Evolutionary conservation across 2,329 filamentous ascomycete species (phyloP).

Genomic region (Boeremia lycopersici): DNA sequence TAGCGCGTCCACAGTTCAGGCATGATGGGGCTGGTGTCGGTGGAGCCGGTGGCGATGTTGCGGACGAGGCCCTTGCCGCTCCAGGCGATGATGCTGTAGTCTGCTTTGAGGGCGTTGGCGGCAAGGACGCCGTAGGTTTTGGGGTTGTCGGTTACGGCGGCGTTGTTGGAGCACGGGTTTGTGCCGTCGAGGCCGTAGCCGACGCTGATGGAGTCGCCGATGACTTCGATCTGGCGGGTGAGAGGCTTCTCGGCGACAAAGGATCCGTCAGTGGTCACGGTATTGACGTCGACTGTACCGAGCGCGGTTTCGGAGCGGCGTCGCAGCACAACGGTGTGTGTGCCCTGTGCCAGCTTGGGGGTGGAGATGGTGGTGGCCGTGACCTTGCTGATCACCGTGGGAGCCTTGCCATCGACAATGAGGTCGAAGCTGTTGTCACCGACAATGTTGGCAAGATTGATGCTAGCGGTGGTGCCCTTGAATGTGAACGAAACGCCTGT

Average conservation of each 20-base stretch:
- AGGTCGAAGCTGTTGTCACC: slow-evolving; percentile 47
- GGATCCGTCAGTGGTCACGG: slow-evolving; percentile 36
- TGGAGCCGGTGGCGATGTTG: slow-evolving; percentile 43
- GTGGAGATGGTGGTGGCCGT: slow-evolving; percentile 39
- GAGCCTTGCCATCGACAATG: slow-evolving; percentile 38
- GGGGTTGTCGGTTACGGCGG: slow-evolving; percentile 49
- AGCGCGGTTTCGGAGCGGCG: slow-evolving; percentile 48
- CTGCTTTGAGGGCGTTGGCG: slow-evolving; percentile 49
- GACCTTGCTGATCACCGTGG: slow-evolving; percentile 34
- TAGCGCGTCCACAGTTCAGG: slow-evolving; percentile 52
- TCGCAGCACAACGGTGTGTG: slow-evolving; percentile 48
- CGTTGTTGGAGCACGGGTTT: slow-evolving; percentile 50
- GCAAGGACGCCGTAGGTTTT: slow-evolving; percentile 53
- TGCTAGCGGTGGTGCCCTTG: slow-evolving; percentile 48
- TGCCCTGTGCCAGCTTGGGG: slow-evolving; percentile 40
- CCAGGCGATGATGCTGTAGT: slow-evolving; percentile 54
- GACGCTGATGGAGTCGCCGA: slow-evolving; percentile 55
- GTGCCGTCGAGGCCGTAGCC: slow-evolving; percentile 53
- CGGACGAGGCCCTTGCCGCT: slow-evolving; percentile 53
- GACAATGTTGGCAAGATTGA: slow-evolving; percentile 38
- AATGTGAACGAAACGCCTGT: slow-evolving; percentile 53
- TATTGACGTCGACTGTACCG: slow-evolving; percentile 43
- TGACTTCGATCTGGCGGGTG: slow-evolving; percentile 51
- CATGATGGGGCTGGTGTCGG: slow-evolving; percentile 46
- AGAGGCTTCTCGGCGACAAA: slow-evolving; percentile 27